Percentiles rank a stretch among this genome's conserved stretches.
Evolutionary conservation across 805 yeast genomes (phyloP).

Genomic region (Myxozyma geophila): DNA sequence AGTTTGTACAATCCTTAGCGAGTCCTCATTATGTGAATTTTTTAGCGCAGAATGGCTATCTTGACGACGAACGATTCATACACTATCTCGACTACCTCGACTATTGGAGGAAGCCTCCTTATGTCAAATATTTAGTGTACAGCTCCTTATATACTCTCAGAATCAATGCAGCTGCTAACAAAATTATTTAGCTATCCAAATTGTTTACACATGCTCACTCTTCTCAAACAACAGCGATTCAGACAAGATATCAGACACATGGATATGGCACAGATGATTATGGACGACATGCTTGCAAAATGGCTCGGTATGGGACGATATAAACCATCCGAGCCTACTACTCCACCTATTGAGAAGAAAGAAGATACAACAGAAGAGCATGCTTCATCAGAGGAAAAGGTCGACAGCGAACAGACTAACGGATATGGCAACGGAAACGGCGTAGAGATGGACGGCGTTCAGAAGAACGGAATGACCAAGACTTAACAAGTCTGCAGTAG

Average conservation of each 20-base stretch:
- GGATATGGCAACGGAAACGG: conserved; percentile 10
- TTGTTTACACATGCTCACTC: conserved; percentile 76
- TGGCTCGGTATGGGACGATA: conserved; percentile 43
- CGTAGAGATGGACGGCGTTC: not conserved
- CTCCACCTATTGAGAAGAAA: not conserved
- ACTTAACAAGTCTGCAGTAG: not conserved
- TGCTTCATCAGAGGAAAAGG: not conserved
- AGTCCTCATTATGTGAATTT: conserved; percentile 86
- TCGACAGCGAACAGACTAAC: not conserved
- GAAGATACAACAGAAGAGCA: not conserved
- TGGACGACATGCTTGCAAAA: conserved; percentile 50
- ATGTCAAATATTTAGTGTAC: conserved; percentile 66
- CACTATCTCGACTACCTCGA: conserved; percentile 78
- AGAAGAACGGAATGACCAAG: not conserved
- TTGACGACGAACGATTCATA: conserved; percentile 72
- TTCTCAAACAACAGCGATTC: conserved; percentile 52
- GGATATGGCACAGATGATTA: conserved; percentile 50
- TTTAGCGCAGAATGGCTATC: conserved; percentile 79
- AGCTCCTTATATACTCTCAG: not conserved
- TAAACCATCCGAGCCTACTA: not conserved
- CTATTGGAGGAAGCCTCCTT: conserved; percentile 80
- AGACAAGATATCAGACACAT: conserved; percentile 48
- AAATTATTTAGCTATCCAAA: conserved; percentile 68
- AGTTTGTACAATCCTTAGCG: conserved; percentile 90
- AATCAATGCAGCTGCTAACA: not conserved